These are phyloP conservation scores for Fraxinus platypoda DNA, from an alignment of 305 asterid genomes.

Conservation along the genomic window DNA sequence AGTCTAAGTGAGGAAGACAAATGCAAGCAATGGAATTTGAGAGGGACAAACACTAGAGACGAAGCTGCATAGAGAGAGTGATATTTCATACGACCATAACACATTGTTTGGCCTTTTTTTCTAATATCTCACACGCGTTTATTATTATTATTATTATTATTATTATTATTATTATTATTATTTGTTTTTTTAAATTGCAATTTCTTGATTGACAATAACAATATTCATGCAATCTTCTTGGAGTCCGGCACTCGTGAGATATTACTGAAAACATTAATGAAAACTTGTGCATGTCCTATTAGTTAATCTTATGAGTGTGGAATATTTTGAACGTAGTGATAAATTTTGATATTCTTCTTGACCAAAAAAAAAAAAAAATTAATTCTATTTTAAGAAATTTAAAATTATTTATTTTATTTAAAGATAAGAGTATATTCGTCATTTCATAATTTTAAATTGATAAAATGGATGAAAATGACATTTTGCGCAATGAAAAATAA, in stretches of 20 bases:
- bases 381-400: no score
- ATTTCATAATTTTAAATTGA: no score
- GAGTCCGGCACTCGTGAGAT: neutral
- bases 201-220: no score
- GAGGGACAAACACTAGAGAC: neutral
- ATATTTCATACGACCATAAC: neutral
- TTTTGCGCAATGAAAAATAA: no score
- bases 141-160: no score
- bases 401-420: no score
- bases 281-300: neutral
- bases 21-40: neutral
- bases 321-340: neutral
- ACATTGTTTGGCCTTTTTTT: neutral
- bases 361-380: no score
- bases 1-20: neutral
- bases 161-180: no score
- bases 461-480: no score
- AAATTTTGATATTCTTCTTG: neutral
- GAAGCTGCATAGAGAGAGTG: neutral
- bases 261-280: neutral
- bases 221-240: neutral
- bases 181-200: neutral
- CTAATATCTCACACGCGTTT: neutral
- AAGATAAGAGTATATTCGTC: no score
- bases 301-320: neutral